Evolutionary conservation across 345 rosid species (phyloP), one percentile per base, ranked within the genome.

Genomic region (Clausena lansium): DNA sequence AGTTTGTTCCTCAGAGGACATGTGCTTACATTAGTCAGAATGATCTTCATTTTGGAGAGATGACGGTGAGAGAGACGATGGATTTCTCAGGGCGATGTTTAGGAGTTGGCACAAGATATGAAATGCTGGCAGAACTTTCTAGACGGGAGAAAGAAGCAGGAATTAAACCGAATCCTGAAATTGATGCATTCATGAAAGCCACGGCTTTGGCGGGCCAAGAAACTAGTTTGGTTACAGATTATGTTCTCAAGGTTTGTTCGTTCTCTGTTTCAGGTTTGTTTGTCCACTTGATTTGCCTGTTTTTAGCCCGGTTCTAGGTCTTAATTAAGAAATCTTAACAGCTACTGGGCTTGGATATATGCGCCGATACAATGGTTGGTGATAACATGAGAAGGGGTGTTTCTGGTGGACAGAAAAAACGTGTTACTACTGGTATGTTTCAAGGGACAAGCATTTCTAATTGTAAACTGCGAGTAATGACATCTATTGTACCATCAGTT

Each of bases 1-100:
- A 93, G 82, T 93, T 94, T 71, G 83, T 90, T 39, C 98, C 98
- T 24, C 92, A 89, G 62, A 90, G 91, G 78, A 89, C 98, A 0
- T 89, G 93, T 75, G 93, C 98, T 24, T 94, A 94, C 77, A 89
- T 93, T 67, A 85, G 98, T 71, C 98, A 94, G 71, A 91, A 93
- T 58, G 98, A 94, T 80, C 89, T 90, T 80, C 98, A 93, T 72
- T 65, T 85, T 63, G 98, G 92, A 54, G 97, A 93, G 77, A 84
- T 94, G 94, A 94, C 98, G 0, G 98, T 94, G 9, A 80, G 94
- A 76, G 98, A 94, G 83, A 90, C 98, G 1, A 33, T 94, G 68
- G 94, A 89, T 75, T 94, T 93, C 73, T 91, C 98, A 0, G 98
- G 94, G 9, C 84, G 93, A 15, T 91, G 96, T 87, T 85, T 90